Evolutionary conservation across 805 yeast species (phyloP).

Genomic region (Saturnispora halmiae): DNA sequence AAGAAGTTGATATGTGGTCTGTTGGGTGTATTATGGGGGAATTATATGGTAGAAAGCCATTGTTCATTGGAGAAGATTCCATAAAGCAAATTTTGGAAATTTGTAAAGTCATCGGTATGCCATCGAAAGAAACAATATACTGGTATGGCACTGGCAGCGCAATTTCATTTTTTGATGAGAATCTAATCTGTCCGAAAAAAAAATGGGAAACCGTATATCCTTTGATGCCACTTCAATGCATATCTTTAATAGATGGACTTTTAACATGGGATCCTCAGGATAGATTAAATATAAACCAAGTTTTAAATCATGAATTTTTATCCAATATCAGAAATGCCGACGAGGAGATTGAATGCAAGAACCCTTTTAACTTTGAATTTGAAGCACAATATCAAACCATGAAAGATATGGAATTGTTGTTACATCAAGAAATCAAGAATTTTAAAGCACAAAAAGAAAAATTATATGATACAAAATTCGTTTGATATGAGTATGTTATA

Average conservation of each 20-base stretch:
- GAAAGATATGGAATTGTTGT: conserved; percentile 38
- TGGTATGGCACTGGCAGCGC: conserved; percentile 39
- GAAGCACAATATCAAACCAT: conserved; percentile 38
- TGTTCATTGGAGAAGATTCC: conserved; percentile 69
- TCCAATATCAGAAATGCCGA: conserved; percentile 40
- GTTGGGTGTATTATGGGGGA: conserved; percentile 87
- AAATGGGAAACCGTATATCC: conserved; percentile 55
- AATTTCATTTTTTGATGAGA: conserved; percentile 37
- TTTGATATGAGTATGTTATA: no score
- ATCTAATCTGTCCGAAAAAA: conserved; percentile 34
- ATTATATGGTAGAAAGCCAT: conserved; percentile 67
- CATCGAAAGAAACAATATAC: conserved; percentile 38
- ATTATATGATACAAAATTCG: conserved; percentile 9
- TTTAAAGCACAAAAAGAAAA: conserved; percentile 33
- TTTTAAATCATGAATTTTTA: conserved; percentile 51
- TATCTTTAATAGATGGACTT: conserved; percentile 43
- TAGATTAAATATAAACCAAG: conserved; percentile 47
- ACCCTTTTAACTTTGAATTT: conserved; percentile 57
- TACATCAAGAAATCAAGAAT: conserved; percentile 43
- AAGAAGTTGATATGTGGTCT: conserved; percentile 86
- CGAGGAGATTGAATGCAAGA: conserved; percentile 46
- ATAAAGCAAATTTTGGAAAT: conserved; percentile 65
- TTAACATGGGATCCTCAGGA: conserved; percentile 55
- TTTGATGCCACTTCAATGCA: conserved; percentile 35
- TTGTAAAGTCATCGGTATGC: conserved; percentile 61